Conservation (phyloP, 2,329 filamentous ascomycete species). For the Colletotrichum euphorbiae region DNA sequence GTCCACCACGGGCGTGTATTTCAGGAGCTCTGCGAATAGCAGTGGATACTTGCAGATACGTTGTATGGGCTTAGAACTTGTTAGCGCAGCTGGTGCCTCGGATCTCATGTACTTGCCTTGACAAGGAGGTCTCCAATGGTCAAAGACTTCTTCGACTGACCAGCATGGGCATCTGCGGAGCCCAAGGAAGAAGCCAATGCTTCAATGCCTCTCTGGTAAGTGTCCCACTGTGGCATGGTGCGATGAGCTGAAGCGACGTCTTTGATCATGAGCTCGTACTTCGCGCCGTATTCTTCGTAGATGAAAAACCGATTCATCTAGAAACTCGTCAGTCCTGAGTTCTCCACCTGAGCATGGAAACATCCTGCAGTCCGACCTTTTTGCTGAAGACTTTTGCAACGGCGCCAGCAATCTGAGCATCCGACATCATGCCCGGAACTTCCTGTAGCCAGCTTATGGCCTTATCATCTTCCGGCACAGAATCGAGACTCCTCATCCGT, state of each 20-base stretch:
- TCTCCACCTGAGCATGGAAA: neutral
- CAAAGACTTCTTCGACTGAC: constrained; percentile 78
- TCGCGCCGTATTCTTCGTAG: constrained; percentile 92
- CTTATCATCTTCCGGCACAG: constrained; percentile 55
- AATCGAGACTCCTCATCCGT: constrained; percentile 62
- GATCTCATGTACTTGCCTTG: constrained; percentile 70
- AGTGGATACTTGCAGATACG: constrained; percentile 91
- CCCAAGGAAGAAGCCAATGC: constrained; percentile 80
- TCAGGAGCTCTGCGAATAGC: constrained; percentile 85
- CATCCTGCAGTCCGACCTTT: constrained; percentile 57
- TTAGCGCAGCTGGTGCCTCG: constrained; percentile 11
- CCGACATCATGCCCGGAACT: constrained; percentile 64
- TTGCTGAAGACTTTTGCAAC: constrained; percentile 71
- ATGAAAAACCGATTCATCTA: constrained; percentile 85
- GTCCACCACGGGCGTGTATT: constrained; percentile 84
- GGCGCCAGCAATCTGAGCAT: constrained; percentile 69
- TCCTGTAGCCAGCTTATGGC: constrained; percentile 56
- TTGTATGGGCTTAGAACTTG: constrained; percentile 79
- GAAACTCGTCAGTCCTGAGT: constrained; percentile 3
- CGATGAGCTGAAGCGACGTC: constrained; percentile 78
- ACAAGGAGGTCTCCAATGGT: constrained; percentile 89
- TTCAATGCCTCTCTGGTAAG: constrained; percentile 88
- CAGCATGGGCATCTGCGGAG: constrained; percentile 73
- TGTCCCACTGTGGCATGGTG: constrained; percentile 78
- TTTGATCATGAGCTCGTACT: constrained; percentile 86